Evolutionary conservation across 192 early-diverging fungal genomes (phyloP).

Genomic region (Phycomyces blakesleeanus): DNA sequence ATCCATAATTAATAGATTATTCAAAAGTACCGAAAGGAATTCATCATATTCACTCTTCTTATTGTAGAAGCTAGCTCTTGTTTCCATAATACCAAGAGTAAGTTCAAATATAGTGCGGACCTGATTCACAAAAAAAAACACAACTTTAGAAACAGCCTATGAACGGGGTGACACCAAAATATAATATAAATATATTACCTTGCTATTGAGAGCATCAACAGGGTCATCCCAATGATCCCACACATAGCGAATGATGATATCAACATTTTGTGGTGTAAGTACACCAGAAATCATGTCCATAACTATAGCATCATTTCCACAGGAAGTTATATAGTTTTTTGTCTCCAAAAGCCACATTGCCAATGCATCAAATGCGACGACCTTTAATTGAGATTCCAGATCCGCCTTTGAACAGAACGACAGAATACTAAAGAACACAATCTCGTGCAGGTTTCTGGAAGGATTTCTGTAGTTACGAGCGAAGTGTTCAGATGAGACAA

Average conservation of each 20-base stretch:
- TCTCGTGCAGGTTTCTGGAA: slow-evolving; percentile 44
- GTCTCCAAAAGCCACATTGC: slow-evolving; percentile 65
- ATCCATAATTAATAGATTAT: slow-evolving; percentile 68
- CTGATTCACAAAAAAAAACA: not conserved
- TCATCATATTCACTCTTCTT: slow-evolving; percentile 25
- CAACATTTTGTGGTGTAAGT: slow-evolving; percentile 38
- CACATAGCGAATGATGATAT: slow-evolving; percentile 67
- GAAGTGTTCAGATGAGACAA: not conserved
- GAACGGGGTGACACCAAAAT: not conserved
- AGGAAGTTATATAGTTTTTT: slow-evolving; percentile 35
- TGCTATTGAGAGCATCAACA: slow-evolving; percentile 74
- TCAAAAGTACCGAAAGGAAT: slow-evolving; percentile 59
- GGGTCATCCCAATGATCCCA: slow-evolving; percentile 88
- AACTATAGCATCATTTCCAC: slow-evolving; percentile 2
- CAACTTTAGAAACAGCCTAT: no score
- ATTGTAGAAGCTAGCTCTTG: slow-evolving; percentile 24
- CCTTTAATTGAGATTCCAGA: slow-evolving; percentile 61
- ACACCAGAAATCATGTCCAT: slow-evolving; percentile 22
- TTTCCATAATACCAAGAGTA: slow-evolving; percentile 59
- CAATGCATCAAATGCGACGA: slow-evolving; percentile 73
- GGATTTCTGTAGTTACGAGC: not conserved
- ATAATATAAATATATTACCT: slow-evolving; percentile 32
- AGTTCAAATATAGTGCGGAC: slow-evolving; percentile 66
- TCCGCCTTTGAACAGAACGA: slow-evolving; percentile 61
- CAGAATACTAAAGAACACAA: slow-evolving; percentile 58